Evolutionary conservation across 2,329 filamentous ascomycete species (phyloP), one percentile per base, ranked within the genome.

Genomic region (Trichoderma pleuroti): DNA sequence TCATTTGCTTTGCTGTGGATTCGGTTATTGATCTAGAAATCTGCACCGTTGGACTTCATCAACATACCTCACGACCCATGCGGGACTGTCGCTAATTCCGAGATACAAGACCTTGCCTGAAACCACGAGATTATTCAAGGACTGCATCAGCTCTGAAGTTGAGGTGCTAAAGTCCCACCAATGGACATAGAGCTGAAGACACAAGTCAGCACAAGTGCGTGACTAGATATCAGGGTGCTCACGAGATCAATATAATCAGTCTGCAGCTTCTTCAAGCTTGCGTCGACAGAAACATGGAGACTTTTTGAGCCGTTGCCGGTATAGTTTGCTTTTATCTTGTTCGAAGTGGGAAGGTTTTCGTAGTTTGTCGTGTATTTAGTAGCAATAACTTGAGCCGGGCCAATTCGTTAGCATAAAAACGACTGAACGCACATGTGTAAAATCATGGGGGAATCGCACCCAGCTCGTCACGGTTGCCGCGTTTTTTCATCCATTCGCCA

Each of bases 201-300:
- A 39, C 0, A 39, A n/a, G 39, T 42, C 39, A 42, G 39, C 39
- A 5, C 4, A 2, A 42, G n/a, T 10, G 18, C 10, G 39, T 42
- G 16, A 42, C 1, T 42, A 4, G 16, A n/a, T n/a, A 42, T 0
- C 18, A 42, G 39, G 39, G 8, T n/a, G 16, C 81, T 68, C 75
- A 87, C 85, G 68, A 91, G 76, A 75, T 93, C 91, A 70, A 93
- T 88, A 76, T 92, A 93, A 66, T 87, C 84, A 0, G 90, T 92
- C 79, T 90, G 85, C 65, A 90, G 83, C 80, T 88, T 91, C 76
- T 82, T 80, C 71, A 91, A 77, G 71, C 86, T 89, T n/a, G 80
- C 82, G 24, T 86, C 81, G 32, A 91, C 81, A 1, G 87, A 90
- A 1, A 81, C 76, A 56, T 85, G 83, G 54, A 92, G 76, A 69